Percentiles rank a stretch among this genome's conserved stretches.
These are phyloP conservation scores for Phaeosphaeriaceae sp. DNA, from an alignment of 2,329 filamentous ascomycete genomes.

Conservation along the genomic window DNA sequence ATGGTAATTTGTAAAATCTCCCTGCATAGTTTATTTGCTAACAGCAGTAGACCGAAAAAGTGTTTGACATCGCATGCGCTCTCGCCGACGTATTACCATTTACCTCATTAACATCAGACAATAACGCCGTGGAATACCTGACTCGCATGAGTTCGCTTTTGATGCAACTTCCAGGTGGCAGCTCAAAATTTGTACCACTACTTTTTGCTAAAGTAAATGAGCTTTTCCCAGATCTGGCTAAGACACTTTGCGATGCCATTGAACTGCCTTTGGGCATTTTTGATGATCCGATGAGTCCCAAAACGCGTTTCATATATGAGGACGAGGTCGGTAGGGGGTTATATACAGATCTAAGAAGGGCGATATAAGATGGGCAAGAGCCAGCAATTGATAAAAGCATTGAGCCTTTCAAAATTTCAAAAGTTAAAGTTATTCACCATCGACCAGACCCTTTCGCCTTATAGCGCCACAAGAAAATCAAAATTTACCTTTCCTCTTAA, in stretches of 20 bases:
- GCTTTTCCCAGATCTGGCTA: conserved; percentile 26
- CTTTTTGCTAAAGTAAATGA: conserved; percentile 36
- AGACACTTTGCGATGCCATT: conserved; percentile 19
- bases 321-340: conserved; percentile 33
- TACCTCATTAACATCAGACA: conserved; percentile 14
- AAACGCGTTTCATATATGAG: conserved; percentile 31
- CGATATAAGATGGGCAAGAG: too few species aligned
- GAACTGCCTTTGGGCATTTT: conserved; percentile 15
- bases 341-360: conserved; percentile 25
- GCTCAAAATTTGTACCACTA: conserved; percentile 33
- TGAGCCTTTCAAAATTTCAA: too few species aligned
- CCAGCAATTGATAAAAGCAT: too few species aligned
- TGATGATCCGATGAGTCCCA: conserved; percentile 28
- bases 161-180: conserved; percentile 30
- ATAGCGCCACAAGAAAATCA: too few species aligned
- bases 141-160: conserved; percentile 24
- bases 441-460: too few species aligned
- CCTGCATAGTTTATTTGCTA: conserved; percentile 6
- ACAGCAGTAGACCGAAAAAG: conserved; percentile 31
- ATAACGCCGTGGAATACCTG: conserved; percentile 27
- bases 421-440: too few species aligned
- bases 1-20: conserved; percentile 23
- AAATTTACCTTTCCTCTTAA: too few species aligned
- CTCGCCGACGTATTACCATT: conserved; percentile 36
- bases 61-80: conserved; percentile 41